Base-by-base conservation (phyloP, 768 basidiomycete genomes). In the Suillus fuscotomentosus region DNA sequence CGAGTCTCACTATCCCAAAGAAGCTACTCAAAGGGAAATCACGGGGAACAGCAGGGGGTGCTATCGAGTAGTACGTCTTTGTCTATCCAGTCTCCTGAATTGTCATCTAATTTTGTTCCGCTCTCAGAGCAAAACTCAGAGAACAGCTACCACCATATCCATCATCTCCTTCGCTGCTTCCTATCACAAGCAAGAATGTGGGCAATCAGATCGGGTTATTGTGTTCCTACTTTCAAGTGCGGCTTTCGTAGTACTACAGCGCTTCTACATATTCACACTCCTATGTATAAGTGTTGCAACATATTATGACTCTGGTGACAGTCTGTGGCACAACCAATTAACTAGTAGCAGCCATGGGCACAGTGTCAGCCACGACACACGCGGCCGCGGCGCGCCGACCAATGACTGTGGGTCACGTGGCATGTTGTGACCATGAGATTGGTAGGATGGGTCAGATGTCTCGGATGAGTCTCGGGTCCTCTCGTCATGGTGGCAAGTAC, bases 181-280 rank as follows among this genome's bases (percentile, higher is more conserved):
- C 87, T 2, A 82, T 99, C 70, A 86, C 84, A 1, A 79, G 84
- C 9, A 79, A 78, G 62, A 87, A 85, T 63, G 81, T 90, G 71
- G 89, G 90, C 41, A 78, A 87, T 34, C 95, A 97, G 70, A 94
- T 97, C 68, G 95, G 94, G 10, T 77, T 99, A 45, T 87, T 99
- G 68, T 89, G 84, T 63, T 75, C 84, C 0, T 96, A 88, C 78
- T 97, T 91, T 69, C 83, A 87, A 51, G 70, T 74, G 34, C 84
- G 89, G 36, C 78, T 93, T 56, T 27, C 2, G 27, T 27, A 27
- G 27, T 27, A 27, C 27, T 27, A 27, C 24, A 24, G 24, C 24
- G 24, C 24, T 24, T 24, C 24, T 24, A 24, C 27, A 27, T 27
- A 27, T 27, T 27, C 27, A 27, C 27, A 27, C 27, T 27, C 27